Evolutionary conservation across 331 rosid species (phyloP), one percentile per base, ranked within the genome.

Genomic region (Pyrus hybrid): DNA sequence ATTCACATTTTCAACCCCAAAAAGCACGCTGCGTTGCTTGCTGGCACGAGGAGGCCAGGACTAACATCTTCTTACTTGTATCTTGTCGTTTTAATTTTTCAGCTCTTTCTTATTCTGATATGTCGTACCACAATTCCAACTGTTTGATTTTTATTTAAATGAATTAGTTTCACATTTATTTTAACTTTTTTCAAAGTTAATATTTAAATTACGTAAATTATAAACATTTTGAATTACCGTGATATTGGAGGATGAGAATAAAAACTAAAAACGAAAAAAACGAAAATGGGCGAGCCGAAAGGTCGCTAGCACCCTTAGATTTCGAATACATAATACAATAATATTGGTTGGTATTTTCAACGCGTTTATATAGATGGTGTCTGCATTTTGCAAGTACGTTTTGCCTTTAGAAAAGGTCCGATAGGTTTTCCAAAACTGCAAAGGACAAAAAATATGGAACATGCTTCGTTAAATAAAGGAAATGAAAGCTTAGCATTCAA

Each of bases 21-120:
- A 67, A 70, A 69, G 84, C 85, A 86, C 83, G 88, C 87, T 80
- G 83, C 72, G 72, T 86, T 84, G 84, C 89, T 85, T 87, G 85
- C 88, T 85, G 84, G 85, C 88, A 85, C 78, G 60, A 69, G 87
- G 57, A 41, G 4, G 1, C 45, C 45, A 37, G 9, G 57, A 28
- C 72, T 7, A 7, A 33, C 47, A 41, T 3, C 26, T 21, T 9
- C 63, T 6, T 6, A 5, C 0, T 5, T 51, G 2, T 13, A 17
- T 11, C n/a, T 51, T 51, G 0, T 51, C 21, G n/a, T 5, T 51
- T 51, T 16, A 14, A 0, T 51, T 51, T 16, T 51, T 17, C 0
- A 3, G 5, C 5, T 41, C 13, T 41, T 41, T 41, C 13, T 10
- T 3, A 26, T 41, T 41, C 1, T 41, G 0, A 41, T 11, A 41